phyloP scores from a whole-genome alignment of 768 basidiomycete species.

The Lactifluus hygrophoroides region DNA sequence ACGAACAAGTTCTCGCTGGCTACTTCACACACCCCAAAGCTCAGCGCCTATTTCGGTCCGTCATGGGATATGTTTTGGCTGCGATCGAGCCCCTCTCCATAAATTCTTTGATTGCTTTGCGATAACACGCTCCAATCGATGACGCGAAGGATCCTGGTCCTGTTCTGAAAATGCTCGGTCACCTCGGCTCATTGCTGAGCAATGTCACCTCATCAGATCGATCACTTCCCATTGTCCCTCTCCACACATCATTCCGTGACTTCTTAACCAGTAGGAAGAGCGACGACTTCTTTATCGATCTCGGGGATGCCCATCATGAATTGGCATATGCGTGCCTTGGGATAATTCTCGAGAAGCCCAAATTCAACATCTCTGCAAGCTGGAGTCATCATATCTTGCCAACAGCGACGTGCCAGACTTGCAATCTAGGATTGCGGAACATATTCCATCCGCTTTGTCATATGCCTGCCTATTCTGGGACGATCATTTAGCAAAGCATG shows the following conservation, averaged over 20 bases:
- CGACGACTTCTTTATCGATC: not conserved
- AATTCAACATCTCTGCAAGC: not conserved
- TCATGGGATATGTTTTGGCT: not conserved
- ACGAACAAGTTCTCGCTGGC: not conserved
- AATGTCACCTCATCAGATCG: not conserved
- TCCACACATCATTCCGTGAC: not conserved
- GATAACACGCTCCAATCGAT: not conserved
- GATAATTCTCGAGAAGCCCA: not conserved
- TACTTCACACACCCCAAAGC: not conserved
- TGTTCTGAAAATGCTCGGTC: not conserved
- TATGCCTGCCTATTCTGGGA: not conserved
- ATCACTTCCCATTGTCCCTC: not conserved
- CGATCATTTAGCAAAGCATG: not conserved
- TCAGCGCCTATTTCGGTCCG: not conserved
- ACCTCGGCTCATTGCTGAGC: not conserved
- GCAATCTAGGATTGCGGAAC: not conserved
- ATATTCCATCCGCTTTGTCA: not conserved
- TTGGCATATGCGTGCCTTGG: not conserved
- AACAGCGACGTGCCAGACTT: not conserved
- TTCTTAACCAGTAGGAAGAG: not conserved
- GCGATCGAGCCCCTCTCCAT: not conserved
- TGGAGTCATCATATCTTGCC: not conserved
- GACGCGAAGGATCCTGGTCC: not conserved
- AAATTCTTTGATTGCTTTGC: too few species aligned
- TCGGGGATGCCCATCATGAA: not conserved